Evolutionary conservation across 164 flowering plant species (phyloP), one percentile per base, ranked within the genome.

Genomic region (Tetrastigma voinierianum): DNA sequence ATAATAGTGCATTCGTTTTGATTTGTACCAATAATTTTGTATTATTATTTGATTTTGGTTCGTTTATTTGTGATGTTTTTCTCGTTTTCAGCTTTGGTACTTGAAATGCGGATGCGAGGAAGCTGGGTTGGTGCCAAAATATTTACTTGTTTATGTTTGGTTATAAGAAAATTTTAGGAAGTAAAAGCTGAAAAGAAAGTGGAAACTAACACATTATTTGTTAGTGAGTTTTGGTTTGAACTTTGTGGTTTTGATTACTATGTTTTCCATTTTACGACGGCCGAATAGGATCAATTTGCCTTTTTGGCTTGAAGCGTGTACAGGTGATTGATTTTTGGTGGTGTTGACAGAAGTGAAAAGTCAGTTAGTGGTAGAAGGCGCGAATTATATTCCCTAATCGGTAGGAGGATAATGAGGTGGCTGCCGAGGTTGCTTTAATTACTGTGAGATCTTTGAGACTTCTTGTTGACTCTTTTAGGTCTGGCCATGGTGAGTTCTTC

Each of bases 401-500:
- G 25, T 57, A 61, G n/a, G 67, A 51, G 40, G 32, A 15, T 15
- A 47, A 54, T 56, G 40, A 70, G 68, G 92, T 95, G 98, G 86
- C 90, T 62, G 54, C 18, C 9, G 23, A 21, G 40, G 15, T 21
- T 48, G 20, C 51, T 21, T 62, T 45, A 89, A 82, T 63, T 89
- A 89, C 66, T n/a, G n/a, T n/a, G n/a, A n/a, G n/a, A n/a, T n/a
- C 59, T 87, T 74, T 89, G 83, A 89, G 87, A 89, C 76, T 84
- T 89, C 49, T 61, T 89, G 72, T 68, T 89, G 66, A 83, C 87
- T 44, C 72, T 89, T 12, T 76, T 63, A 12, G 96, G 96, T 15
- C 72, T 89, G 71, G 89, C 90, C 9, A 86, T 89, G 87, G 72
- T 89, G 61, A 92, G 92, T 1, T 87, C 87, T 78, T n/a, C n/a